Conservation (phyloP, 2,329 filamentous ascomycete species). For the Pestalotiopsis sp. region DNA sequence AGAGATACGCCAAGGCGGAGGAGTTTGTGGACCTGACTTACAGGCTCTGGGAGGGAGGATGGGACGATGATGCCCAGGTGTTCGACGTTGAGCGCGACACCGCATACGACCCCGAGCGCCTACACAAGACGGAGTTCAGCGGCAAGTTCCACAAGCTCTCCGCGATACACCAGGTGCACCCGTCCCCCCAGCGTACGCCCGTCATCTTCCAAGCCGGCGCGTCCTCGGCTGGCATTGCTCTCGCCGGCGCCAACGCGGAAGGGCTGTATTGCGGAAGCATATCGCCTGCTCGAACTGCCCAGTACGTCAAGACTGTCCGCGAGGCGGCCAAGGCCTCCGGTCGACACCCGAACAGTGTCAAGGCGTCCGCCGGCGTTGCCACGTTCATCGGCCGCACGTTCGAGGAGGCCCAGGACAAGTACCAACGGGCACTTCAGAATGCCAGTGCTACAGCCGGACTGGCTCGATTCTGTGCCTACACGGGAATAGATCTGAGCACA, state of each 20-base stretch:
- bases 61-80: background rate
- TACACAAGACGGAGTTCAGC: background rate
- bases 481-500: background rate
- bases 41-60: background rate
- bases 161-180: background rate
- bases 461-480: background rate
- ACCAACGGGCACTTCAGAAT: background rate
- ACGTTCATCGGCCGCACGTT: background rate
- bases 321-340: background rate
- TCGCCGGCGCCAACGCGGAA: constrained; percentile 1
- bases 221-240: background rate
- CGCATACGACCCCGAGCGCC: background rate
- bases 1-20: background rate
- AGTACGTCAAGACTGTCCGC: background rate
- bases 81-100: background rate
- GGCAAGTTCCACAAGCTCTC: background rate
- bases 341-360: background rate
- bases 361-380: background rate
- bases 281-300: background rate
- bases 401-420: background rate
- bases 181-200: background rate
- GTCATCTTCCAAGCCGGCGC: background rate
- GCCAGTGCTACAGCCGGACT: background rate
- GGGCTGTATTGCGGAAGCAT: background rate
- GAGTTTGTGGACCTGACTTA: background rate